These are phyloP conservation scores for Suaeda aralocaspica DNA, from an alignment of 148 eudicot genomes.

Conservation along the genomic window DNA sequence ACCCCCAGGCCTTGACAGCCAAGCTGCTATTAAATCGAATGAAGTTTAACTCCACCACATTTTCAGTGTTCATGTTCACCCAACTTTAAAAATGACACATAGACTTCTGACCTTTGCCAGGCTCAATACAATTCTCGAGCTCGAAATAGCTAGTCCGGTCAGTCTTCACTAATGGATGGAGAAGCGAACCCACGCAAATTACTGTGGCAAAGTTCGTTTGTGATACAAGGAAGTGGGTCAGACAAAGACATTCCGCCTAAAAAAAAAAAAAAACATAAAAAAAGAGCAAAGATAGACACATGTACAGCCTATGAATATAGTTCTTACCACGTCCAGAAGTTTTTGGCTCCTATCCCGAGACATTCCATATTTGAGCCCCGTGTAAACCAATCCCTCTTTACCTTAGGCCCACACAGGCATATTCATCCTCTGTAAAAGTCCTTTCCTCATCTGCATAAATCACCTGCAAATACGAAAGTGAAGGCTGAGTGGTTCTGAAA, in stretches of 20 bases:
- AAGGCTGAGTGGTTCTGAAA: neutral
- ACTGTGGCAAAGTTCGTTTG: slow-evolving; percentile 88
- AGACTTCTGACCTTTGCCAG: slow-evolving; percentile 65
- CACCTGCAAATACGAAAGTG: slow-evolving; percentile 43
- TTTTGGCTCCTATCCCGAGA: too few relatives aligned
- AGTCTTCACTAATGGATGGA: slow-evolving; percentile 60
- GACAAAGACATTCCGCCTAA: slow-evolving; percentile 14
- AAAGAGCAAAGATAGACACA: neutral
- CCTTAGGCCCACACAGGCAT: slow-evolving; percentile 86
- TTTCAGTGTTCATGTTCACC: neutral
- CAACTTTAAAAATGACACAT: neutral
- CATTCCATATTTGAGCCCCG: slow-evolving; percentile 84
- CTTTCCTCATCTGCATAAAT: slow-evolving; percentile 87
- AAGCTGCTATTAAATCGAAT: slow-evolving; percentile 41
- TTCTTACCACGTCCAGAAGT: slow-evolving; percentile 89
- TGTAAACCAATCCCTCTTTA: slow-evolving; percentile 69
- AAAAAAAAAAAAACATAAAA: too few relatives aligned
- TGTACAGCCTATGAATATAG: slow-evolving; percentile 52
- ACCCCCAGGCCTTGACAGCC: slow-evolving; percentile 91
- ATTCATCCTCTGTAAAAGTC: slow-evolving; percentile 85
- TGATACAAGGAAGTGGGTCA: slow-evolving; percentile 10
- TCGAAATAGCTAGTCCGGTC: slow-evolving; percentile 74
- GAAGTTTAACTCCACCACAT: neutral
- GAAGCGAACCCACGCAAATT: slow-evolving; percentile 75
- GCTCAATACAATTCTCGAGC: slow-evolving; percentile 73